Evolutionary conservation across 805 yeast genomes (phyloP).

Genomic region (Kuraishia molischiana): DNA sequence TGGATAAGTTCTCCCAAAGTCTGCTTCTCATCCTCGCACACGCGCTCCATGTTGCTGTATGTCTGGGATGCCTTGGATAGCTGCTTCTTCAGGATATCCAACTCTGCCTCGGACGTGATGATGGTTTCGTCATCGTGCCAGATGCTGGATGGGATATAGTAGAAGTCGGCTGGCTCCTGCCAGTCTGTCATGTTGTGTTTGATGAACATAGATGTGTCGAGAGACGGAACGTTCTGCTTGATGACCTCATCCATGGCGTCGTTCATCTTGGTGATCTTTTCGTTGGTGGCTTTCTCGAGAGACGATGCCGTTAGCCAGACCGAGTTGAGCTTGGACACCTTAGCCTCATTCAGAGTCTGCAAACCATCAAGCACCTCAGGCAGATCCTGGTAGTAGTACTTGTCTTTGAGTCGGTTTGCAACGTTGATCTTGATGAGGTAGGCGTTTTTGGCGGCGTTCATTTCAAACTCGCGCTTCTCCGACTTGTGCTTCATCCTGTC

Average conservation of each 20-base stretch:
- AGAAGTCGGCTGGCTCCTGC: slow-evolving; percentile 82
- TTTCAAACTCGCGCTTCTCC: slow-evolving; percentile 57
- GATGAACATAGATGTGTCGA: slow-evolving; percentile 85
- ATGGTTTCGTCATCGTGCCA: slow-evolving; percentile 95
- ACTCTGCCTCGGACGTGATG: slow-evolving; percentile 47
- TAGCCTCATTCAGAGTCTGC: slow-evolving; percentile 76
- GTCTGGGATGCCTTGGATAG: slow-evolving; percentile 30
- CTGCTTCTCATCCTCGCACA: slow-evolving; percentile 40
- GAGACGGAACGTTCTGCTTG: slow-evolving; percentile 56
- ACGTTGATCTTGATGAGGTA: slow-evolving; percentile 74
- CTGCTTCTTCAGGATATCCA: slow-evolving; percentile 42
- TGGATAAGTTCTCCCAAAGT: slow-evolving; percentile 30
- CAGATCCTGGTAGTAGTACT: slow-evolving; percentile 83
- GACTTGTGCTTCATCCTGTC: slow-evolving; percentile 42
- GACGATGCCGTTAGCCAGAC: slow-evolving; percentile 52
- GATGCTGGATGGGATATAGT: slow-evolving; percentile 78
- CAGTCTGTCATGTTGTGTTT: slow-evolving; percentile 73
- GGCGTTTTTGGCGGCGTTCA: slow-evolving; percentile 82
- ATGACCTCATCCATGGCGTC: slow-evolving; percentile 45
- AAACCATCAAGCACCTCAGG: slow-evolving; percentile 82
- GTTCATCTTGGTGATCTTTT: slow-evolving; percentile 30
- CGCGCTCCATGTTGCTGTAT: slow-evolving; percentile 28
- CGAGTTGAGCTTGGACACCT: slow-evolving; percentile 62
- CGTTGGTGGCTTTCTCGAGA: slow-evolving; percentile 46
- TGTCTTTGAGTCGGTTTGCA: slow-evolving; percentile 88